Percentiles rank a stretch among this genome's conserved stretches.
These are phyloP conservation scores for Abrus precatorius DNA, from an alignment of 306 rosid species.

Conservation along the genomic window DNA sequence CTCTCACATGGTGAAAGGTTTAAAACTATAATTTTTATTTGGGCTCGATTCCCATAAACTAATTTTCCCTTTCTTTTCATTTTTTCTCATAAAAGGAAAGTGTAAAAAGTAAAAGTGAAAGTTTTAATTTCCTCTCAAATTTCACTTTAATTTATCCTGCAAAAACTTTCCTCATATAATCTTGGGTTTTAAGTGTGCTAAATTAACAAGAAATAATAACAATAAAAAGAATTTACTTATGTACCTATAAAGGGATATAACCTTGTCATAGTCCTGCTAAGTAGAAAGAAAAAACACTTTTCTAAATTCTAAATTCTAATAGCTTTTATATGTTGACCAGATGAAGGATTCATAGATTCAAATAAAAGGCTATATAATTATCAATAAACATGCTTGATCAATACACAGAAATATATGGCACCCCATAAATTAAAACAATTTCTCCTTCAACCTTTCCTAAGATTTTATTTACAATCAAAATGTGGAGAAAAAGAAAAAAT, in stretches of 20 bases:
- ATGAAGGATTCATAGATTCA: not conserved
- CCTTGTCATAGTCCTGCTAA: not conserved
- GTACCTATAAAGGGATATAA: not conserved
- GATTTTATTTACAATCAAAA: conserved; percentile 34
- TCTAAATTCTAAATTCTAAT: conserved; percentile 9
- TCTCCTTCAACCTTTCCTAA: conserved; percentile 27
- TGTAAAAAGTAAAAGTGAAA: not conserved
- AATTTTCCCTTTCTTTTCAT: not conserved
- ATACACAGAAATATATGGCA: not conserved
- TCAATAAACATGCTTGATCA: not conserved
- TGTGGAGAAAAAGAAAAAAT: not conserved
- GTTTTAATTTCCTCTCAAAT: not conserved
- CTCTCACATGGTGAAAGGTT: conserved; percentile 25
- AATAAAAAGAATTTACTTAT: not conserved
- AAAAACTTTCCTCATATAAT: not conserved
- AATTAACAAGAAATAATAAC: not conserved
- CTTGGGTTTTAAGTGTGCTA: not conserved
- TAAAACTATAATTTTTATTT: not conserved
- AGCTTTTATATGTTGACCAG: conserved; percentile 2
- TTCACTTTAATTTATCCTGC: not conserved
- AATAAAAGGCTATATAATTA: not conserved
- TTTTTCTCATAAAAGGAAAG: not conserved
- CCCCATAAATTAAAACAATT: not conserved
- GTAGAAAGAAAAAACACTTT: not conserved
- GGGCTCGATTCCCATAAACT: not conserved